Evolutionary conservation across 192 early-diverging fungal genomes (phyloP).

Genomic region (Phycomyces blakesleeanus): DNA sequence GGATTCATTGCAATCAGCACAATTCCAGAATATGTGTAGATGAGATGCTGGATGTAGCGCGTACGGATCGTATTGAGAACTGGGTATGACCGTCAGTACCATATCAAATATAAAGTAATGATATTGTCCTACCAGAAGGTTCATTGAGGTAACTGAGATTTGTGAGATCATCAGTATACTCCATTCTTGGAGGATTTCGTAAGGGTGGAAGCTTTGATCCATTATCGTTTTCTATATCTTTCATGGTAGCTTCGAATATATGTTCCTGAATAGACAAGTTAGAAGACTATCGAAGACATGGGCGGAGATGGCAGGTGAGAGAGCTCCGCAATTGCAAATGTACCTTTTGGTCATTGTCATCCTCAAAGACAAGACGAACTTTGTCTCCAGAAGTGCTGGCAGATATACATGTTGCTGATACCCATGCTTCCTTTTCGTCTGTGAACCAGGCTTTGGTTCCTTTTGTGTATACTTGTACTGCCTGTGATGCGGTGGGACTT

Average conservation of each 20-base stretch:
- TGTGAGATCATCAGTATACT: slow-evolving; percentile 87
- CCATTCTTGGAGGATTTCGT: slow-evolving; percentile 87
- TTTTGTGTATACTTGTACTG: slow-evolving; percentile 66
- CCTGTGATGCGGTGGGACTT: slow-evolving; percentile 18
- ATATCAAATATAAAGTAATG: too few species aligned
- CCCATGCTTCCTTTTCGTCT: slow-evolving; percentile 83
- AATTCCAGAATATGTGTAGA: slow-evolving; percentile 99
- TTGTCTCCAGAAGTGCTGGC: slow-evolving; percentile 55
- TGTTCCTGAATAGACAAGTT: slow-evolving; percentile 45
- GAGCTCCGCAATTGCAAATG: not conserved
- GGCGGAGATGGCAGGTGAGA: not conserved
- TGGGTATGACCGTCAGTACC: slow-evolving; percentile 12
- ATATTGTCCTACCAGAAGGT: slow-evolving; percentile 53
- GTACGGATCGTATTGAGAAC: slow-evolving; percentile 91
- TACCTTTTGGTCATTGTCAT: slow-evolving; percentile 43
- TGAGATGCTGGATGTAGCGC: slow-evolving; percentile 86
- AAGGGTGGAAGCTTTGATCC: slow-evolving; percentile 84
- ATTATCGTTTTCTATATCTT: slow-evolving; percentile 62
- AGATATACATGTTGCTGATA: slow-evolving; percentile 61
- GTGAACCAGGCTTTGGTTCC: slow-evolving; percentile 85
- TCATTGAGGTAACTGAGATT: slow-evolving; percentile 93
- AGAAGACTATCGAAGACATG: not conserved
- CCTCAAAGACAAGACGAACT: slow-evolving; percentile 57
- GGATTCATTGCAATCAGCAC: slow-evolving; percentile 98
- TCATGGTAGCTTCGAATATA: slow-evolving; percentile 66